phyloP scores from a whole-genome alignment of 352 stramenopile species.

The Phytophthora foliorum region DNA sequence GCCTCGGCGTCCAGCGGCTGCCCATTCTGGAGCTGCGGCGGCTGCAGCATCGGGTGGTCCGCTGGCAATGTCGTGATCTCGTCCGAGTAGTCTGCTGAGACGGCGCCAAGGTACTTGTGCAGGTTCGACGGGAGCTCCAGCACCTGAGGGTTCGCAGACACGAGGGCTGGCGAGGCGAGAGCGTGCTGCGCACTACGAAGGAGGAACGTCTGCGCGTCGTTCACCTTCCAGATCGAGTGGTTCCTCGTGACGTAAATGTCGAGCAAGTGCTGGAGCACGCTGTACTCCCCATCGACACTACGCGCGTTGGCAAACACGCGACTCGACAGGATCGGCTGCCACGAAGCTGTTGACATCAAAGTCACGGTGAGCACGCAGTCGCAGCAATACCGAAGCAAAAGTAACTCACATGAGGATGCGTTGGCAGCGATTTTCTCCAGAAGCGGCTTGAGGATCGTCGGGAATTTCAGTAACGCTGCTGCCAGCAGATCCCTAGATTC shows the following conservation, averaged over 20 bases:
- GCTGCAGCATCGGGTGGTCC: conserved; percentile 89
- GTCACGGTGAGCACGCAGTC: not conserved
- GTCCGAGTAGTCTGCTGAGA: conserved; percentile 84
- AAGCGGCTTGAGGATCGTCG: conserved; percentile 73
- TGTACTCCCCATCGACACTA: conserved; percentile 60
- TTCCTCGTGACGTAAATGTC: conserved; percentile 87
- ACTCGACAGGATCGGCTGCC: conserved; percentile 76
- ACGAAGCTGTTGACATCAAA: conserved; percentile 54
- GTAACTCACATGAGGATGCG: conserved; percentile 64
- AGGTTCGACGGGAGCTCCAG: conserved; percentile 63
- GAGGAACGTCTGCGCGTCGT: conserved; percentile 79
- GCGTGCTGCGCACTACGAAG: conserved; percentile 73
- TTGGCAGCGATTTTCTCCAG: conserved; percentile 81
- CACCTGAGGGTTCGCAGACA: conserved; percentile 61
- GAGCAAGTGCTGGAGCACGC: conserved; percentile 75
- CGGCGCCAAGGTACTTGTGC: conserved; percentile 79
- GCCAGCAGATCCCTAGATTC: conserved; percentile 75
- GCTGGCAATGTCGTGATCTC: conserved; percentile 87
- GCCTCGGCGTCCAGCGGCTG: conserved; percentile 69
- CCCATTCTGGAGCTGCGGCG: conserved; percentile 64
- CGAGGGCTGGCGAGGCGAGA: conserved; percentile 61
- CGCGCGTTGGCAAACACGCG: conserved; percentile 85
- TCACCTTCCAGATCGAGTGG: conserved; percentile 85
- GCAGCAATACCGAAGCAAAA: conserved; percentile 4
- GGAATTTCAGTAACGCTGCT: conserved; percentile 69